Base-by-base conservation (phyloP, 164 flowering plant species). In the Vitis rupestris region DNA sequence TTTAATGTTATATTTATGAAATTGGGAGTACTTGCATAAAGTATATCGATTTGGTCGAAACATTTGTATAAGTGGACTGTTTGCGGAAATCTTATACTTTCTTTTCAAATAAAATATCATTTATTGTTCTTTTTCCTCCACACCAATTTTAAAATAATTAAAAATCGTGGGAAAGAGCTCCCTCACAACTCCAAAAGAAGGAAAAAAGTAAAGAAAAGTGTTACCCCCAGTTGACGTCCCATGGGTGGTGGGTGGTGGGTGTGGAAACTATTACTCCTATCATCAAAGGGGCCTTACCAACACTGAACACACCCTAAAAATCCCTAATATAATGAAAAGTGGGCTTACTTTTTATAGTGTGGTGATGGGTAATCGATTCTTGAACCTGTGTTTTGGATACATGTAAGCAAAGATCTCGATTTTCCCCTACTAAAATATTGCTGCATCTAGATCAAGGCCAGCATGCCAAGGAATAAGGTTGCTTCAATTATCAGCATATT, bases 211-310 rank as follows among this genome's bases (percentile, higher is more conserved):
- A 37, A 0, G 44, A 6, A 69, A 69, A 50, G 58, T 29, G 15
- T 30, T 3, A 29, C 65, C 64, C 60, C 64, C 27, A 16, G 10
- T 60, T 50, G 37, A 51, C 19, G 64, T 15, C 15, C 10, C 47
- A 5, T 53, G 53, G 13, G 11, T 61, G 60, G 65, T 70, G 67
- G 67, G 56, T 56, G 65, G 65, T 70, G 67, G 67, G 56, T 56
- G 65, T 70, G 67, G 62, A 6, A 37, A 37, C 67, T 63, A 55
- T 63, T 67, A 70, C 15, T 51, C 71, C 16, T 59, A 17, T 59
- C 72, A 17, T 2, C 49, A 15, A 11, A 60, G 65, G 57, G 31
- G 3, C 66, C 54, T 44, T 57, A 16, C 61, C 27, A 55, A 23
- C 4, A 55, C 48, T 63, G 9, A 15, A 23, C 17, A 23, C 60